Evolutionary conservation across 176 grass and related monocot genomes (phyloP).

Genomic region (Eragrostis curvula): DNA sequence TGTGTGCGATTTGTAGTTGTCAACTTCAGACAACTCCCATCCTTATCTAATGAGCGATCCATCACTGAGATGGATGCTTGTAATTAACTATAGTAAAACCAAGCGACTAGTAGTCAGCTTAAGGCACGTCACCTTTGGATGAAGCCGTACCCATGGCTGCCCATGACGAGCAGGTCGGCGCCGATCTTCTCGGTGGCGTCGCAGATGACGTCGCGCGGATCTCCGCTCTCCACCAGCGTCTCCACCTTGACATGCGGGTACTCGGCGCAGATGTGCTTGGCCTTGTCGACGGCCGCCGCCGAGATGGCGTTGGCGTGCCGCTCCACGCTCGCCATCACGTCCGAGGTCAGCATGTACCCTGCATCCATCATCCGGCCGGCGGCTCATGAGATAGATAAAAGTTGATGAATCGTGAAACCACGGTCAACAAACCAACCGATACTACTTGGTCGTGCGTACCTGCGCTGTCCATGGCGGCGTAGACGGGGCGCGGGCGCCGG

Average conservation of each 20-base stretch:
- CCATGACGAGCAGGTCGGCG: constrained; percentile 59
- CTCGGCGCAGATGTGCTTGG: constrained; percentile 44
- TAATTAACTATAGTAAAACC: too few species aligned
- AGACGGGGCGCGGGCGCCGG: constrained; percentile 50
- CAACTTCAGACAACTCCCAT: background rate
- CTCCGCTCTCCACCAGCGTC: constrained; percentile 50
- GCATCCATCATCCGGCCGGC: background rate
- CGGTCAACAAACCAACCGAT: too few species aligned
- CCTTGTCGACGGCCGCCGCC: constrained; percentile 38
- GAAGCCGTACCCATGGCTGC: constrained; percentile 61
- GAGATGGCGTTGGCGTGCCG: constrained; percentile 44
- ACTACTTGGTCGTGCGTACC: constrained; percentile 41
- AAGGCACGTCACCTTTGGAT: constrained; percentile 47
- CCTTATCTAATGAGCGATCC: background rate
- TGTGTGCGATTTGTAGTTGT: background rate
- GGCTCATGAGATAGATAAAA: background rate
- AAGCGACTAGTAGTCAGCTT: too few species aligned
- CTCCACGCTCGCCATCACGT: constrained; percentile 50
- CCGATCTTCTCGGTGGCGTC: constrained; percentile 34
- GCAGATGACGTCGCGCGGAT: constrained; percentile 58
- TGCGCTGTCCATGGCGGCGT: constrained; percentile 53
- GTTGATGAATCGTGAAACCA: too few species aligned
- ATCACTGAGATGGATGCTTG: background rate
- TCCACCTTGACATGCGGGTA: constrained; percentile 50
- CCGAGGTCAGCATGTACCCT: constrained; percentile 56